Base-by-base conservation (phyloP, 2,329 filamentous ascomycete genomes). In the Colletotrichum musicola region DNA sequence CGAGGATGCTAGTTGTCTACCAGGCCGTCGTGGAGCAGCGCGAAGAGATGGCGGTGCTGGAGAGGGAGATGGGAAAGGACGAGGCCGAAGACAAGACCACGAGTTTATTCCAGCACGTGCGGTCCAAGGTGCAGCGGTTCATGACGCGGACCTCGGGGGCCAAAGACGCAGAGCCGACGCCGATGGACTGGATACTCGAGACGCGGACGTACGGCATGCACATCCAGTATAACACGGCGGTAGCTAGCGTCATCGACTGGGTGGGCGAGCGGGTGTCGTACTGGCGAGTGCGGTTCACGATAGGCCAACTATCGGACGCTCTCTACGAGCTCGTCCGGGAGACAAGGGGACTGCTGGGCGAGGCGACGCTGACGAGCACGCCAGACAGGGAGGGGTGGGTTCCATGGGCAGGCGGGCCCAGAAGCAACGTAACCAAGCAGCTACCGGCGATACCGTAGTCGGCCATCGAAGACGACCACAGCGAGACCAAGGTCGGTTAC, bases 101-200 rank as follows among this genome's bases (percentile, higher is more conserved):
- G n/a, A 49, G 62, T 6, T 22, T 72, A 18, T 72, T 70, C 50
- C 14, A 22, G 12, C 56, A 63, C 6, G 60, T 71, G 2, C 35
- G 53, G 4, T 4, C 14, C 1, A 68, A 66, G 54, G 55, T 68
- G 18, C 49, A 62, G 54, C 62, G 71, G 44, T 73, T 71, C 42
- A 72, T 72, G 51, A 73, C 62, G 14, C 42, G 49, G 27, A 70
- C 46, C 14, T 27, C 53, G 7, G 54, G 49, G 3, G 30, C 20
- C 3, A 20, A 9, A 1, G 35, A 69, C 3, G 38, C 40, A 5
- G 35, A 63, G 30, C 68, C 58, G 14, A 70, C 27, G 5, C 68
- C 63, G 40, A 72, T 73, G 50, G 66, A 73, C 51, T 73, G 56
- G 69, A 72, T 73, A 7, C 66, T 66, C 20, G 50, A 72, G 5